Percentiles rank a stretch among this genome's conserved stretches.
Conservation (phyloP, 169 alveolate species). For the Neospora caninum region DNA sequence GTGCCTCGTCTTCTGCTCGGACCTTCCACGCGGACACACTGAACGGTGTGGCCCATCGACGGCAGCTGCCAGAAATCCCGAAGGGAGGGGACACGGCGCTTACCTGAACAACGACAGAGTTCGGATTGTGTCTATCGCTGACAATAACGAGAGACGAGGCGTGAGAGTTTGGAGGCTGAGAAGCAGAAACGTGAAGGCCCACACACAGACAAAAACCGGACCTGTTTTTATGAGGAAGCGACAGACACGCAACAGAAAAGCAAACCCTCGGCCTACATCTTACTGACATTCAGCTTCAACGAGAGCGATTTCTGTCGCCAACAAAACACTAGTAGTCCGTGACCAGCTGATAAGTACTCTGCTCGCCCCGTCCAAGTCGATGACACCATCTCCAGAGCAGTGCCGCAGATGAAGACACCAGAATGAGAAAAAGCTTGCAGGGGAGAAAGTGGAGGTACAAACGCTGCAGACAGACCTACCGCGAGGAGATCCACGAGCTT, state of each 20-base stretch:
- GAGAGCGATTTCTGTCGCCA: no score
- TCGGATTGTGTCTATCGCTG: conserved; percentile 6
- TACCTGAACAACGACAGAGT: conserved; percentile 11
- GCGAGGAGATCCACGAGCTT: conserved; percentile 76
- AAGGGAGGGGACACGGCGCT: not conserved
- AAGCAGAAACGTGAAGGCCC: not conserved
- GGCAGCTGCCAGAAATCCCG: no score
- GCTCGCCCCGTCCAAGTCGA: no score
- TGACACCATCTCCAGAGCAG: not conserved
- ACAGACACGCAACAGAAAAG: no score
- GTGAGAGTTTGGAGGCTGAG: not conserved
- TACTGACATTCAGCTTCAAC: no score
- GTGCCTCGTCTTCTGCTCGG: not conserved
- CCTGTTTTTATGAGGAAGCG: not conserved
- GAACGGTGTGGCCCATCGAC: no score
- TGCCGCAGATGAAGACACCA: not conserved
- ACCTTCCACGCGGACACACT: not conserved
- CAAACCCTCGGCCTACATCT: no score
- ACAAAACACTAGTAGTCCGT: no score
- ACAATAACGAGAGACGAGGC: not conserved
- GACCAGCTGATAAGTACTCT: no score
- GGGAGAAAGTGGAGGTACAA: no score
- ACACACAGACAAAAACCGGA: not conserved
- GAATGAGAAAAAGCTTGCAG: not conserved
- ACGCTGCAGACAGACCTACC: conserved; percentile 40